These are phyloP conservation scores for Basipetospora sp. DNA, from an alignment of 2,329 filamentous ascomycete genomes.

Conservation along the genomic window DNA sequence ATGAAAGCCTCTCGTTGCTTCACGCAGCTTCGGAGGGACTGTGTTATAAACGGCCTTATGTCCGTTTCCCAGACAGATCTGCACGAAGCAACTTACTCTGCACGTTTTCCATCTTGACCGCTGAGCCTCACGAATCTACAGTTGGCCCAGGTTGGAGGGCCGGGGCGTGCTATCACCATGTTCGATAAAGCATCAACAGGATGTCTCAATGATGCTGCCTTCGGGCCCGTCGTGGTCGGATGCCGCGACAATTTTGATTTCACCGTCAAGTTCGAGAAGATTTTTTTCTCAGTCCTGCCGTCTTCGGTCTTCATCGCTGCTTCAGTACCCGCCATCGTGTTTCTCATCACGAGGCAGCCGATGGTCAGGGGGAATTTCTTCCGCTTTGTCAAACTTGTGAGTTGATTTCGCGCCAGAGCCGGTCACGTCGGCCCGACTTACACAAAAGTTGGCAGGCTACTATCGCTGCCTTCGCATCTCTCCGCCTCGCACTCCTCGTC, in stretches of 20 bases:
- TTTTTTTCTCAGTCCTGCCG: conserved; percentile 31
- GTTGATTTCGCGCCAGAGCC: conserved; percentile 7
- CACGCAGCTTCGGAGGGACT: no score
- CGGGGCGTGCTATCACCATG: no score
- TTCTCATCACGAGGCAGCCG: conserved; percentile 16
- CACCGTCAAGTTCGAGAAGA: conserved; percentile 32
- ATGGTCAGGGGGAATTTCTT: conserved; percentile 22
- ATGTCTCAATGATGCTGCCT: conserved; percentile 22
- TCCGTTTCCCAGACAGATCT: no score
- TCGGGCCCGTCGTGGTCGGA: conserved; percentile 29
- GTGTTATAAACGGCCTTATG: no score
- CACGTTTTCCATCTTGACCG: no score
- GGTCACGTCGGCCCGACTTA: not conserved
- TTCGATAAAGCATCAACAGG: no score
- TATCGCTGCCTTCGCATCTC: conserved; percentile 13
- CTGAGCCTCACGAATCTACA: no score
- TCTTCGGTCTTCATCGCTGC: conserved; percentile 23
- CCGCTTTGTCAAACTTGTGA: conserved; percentile 17
- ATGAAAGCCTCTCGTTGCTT: no score
- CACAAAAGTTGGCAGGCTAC: no score
- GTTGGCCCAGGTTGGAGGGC: no score
- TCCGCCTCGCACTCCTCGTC: conserved; percentile 19
- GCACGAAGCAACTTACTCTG: no score
- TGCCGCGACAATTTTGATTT: conserved; percentile 37
- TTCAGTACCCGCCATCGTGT: conserved; percentile 18